Percentiles rank a stretch among this genome's conserved stretches.
Conservation (phyloP, 2,329 filamentous ascomycete species). For the Fusarium graminum region DNA sequence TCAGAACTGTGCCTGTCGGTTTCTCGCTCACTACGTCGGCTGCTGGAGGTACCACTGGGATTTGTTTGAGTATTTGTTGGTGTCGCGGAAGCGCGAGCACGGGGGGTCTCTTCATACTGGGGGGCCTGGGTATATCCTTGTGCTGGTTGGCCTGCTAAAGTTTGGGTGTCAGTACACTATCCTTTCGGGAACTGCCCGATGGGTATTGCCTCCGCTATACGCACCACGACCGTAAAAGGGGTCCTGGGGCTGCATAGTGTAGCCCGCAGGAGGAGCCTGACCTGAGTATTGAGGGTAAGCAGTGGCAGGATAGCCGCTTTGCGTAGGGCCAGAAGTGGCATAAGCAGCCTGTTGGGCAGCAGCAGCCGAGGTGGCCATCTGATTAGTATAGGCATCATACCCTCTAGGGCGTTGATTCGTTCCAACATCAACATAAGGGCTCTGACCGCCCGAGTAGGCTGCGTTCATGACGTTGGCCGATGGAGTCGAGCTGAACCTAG, state of each 20-base stretch:
- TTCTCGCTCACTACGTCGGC: slow-evolving; percentile 60
- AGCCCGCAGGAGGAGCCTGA: slow-evolving; percentile 55
- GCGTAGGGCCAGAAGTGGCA: slow-evolving; percentile 51
- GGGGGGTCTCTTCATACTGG: slow-evolving; percentile 66
- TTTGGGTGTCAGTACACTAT: slow-evolving; percentile 62
- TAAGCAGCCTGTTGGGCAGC: slow-evolving; percentile 52
- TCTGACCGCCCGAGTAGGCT: slow-evolving; percentile 50
- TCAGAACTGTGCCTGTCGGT: slow-evolving; percentile 57
- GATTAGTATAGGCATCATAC: slow-evolving; percentile 53
- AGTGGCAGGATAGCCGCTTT: slow-evolving; percentile 52
- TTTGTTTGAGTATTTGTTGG: slow-evolving; percentile 58
- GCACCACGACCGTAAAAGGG: slow-evolving; percentile 71
- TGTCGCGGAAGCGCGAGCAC: slow-evolving; percentile 54
- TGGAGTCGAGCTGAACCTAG: slow-evolving; percentile 51
- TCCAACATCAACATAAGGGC: slow-evolving; percentile 55
- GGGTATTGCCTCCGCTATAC: slow-evolving; percentile 57
- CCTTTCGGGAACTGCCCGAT: slow-evolving; percentile 25
- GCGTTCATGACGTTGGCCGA: slow-evolving; percentile 52
- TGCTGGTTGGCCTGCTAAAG: slow-evolving; percentile 61
- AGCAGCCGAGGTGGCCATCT: slow-evolving; percentile 49
- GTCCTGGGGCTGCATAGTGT: slow-evolving; percentile 63
- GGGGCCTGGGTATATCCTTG: slow-evolving; percentile 61
- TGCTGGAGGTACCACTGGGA: slow-evolving; percentile 54
- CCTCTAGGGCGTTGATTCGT: slow-evolving; percentile 53
- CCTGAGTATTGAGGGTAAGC: slow-evolving; percentile 53